Evolutionary conservation across 1,284 basidiomycete species (phyloP).

Genomic region (Chalciporus sp.): DNA sequence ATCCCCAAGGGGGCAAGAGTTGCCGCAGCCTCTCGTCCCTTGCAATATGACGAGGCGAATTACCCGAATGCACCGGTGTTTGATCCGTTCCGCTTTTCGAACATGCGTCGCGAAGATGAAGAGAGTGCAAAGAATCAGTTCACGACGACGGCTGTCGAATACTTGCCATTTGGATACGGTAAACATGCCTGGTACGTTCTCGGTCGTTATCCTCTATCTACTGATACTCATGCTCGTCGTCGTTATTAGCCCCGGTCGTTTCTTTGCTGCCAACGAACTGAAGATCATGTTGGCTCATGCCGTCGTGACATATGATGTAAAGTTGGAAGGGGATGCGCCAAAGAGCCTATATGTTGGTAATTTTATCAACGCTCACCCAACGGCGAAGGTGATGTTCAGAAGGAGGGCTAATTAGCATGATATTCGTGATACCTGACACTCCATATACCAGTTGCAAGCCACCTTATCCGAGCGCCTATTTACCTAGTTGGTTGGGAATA

Average conservation of each 20-base stretch:
- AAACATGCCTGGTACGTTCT: background rate
- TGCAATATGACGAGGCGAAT: conserved; percentile 26
- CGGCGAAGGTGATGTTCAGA: conserved; percentile 12
- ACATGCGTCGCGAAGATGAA: conserved; percentile 14
- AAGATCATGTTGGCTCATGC: conserved; percentile 32
- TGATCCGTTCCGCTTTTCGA: conserved; percentile 33
- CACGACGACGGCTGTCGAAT: background rate
- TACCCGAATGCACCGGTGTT: conserved; percentile 30
- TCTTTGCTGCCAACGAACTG: conserved; percentile 30
- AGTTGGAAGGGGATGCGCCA: conserved; percentile 25
- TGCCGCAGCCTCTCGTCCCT: conserved; percentile 21
- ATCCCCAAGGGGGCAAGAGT: conserved; percentile 38
- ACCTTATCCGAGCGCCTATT: too few species aligned
- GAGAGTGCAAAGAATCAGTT: conserved; percentile 18
- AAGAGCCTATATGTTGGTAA: background rate
- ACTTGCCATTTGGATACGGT: conserved; percentile 15
- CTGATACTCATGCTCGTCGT: background rate
- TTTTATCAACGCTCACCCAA: background rate
- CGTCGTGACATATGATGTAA: conserved; percentile 30
- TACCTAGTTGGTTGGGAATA: conserved; percentile 10
- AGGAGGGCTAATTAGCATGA: conserved; percentile 1
- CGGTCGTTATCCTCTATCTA: background rate
- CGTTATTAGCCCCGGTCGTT: conserved; percentile 29
- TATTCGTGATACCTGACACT: background rate
- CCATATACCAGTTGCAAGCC: background rate